Percentiles rank a stretch among this genome's conserved stretches.
Conservation (phyloP, 257 asterid genomes). For the Knoxia roxburghii region DNA sequence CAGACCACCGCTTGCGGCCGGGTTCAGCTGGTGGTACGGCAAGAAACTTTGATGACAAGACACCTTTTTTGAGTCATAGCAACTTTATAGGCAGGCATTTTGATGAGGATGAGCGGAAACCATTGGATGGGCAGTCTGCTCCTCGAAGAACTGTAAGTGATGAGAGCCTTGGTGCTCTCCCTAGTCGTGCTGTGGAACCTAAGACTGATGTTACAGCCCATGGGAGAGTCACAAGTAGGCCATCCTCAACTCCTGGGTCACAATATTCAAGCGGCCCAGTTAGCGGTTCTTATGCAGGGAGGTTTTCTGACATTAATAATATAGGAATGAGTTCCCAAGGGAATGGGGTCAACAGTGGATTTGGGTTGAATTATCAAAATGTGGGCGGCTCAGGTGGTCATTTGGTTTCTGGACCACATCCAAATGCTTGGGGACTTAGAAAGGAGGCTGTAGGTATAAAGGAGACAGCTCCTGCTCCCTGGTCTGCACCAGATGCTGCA, state of each 20-base stretch:
- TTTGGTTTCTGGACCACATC: conserved; percentile 43
- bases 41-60: conserved; percentile 63
- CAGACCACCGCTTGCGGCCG: conserved; percentile 68
- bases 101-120: conserved; percentile 96
- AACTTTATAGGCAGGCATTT: conserved; percentile 68
- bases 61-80: conserved; percentile 50
- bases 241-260: conserved; percentile 39
- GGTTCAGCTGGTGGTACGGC: conserved; percentile 79
- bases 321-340: conserved; percentile 36
- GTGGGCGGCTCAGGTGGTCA: conserved; percentile 44
- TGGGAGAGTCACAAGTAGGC: conserved; percentile 37
- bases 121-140: conserved; percentile 73
- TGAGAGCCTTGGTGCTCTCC: conserved; percentile 46
- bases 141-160: conserved; percentile 73
- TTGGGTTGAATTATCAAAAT: conserved; percentile 38
- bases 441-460: conserved; percentile 49
- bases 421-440: conserved; percentile 84
- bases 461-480: conserved; percentile 51
- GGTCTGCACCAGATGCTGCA: conserved; percentile 75
- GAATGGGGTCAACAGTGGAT: conserved; percentile 33
- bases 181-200: conserved; percentile 39
- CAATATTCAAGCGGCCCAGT: conserved; percentile 41
- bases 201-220: conserved; percentile 42
- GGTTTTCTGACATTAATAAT: conserved; percentile 45
- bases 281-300: conserved; percentile 45